A percentile compares a stretch with the other conserved stretches of the same genome.
Evolutionary conservation across 2,329 filamentous ascomycete genomes (phyloP).

Genomic region (Phialemonium atrogriseum): DNA sequence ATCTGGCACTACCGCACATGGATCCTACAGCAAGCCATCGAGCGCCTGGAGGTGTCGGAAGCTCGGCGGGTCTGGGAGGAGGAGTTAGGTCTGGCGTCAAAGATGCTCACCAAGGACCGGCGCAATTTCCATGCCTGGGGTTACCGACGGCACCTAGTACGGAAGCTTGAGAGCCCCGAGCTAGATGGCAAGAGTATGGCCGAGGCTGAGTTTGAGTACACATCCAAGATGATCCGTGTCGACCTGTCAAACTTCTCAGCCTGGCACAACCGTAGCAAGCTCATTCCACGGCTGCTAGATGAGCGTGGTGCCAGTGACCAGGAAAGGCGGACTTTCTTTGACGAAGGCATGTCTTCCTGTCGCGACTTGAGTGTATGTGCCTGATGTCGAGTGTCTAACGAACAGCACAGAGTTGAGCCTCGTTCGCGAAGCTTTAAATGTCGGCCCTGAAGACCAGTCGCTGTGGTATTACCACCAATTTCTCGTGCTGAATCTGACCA

Average conservation of each 20-base stretch:
- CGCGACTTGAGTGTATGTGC: background rate
- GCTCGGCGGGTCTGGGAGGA: conserved; percentile 70
- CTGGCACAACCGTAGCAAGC: conserved; percentile 83
- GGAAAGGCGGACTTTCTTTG: conserved; percentile 60
- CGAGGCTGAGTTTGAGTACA: conserved; percentile 80
- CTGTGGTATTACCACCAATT: conserved; percentile 97
- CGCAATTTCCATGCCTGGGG: conserved; percentile 97
- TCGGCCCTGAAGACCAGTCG: conserved; percentile 89
- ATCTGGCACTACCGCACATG: conserved; percentile 96
- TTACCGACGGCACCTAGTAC: conserved; percentile 73
- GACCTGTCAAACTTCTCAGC: conserved; percentile 95
- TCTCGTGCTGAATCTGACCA: conserved; percentile 61
- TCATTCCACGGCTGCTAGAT: conserved; percentile 68
- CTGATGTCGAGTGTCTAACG: conserved; percentile 20
- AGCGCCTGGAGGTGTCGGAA: conserved; percentile 44
- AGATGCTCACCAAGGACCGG: conserved; percentile 80
- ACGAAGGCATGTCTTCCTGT: conserved; percentile 47
- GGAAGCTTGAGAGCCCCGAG: conserved; percentile 56
- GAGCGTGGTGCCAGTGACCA: conserved; percentile 58
- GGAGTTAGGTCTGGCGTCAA: conserved; percentile 73
- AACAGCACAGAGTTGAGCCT: conserved; percentile 55
- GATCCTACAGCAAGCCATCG: conserved; percentile 66
- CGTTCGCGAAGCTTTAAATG: conserved; percentile 72
- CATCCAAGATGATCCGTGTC: conserved; percentile 75
- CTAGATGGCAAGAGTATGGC: conserved; percentile 55